phyloP scores from a whole-genome alignment of 805 yeast species.

The Cyberlindnera lachancei region DNA sequence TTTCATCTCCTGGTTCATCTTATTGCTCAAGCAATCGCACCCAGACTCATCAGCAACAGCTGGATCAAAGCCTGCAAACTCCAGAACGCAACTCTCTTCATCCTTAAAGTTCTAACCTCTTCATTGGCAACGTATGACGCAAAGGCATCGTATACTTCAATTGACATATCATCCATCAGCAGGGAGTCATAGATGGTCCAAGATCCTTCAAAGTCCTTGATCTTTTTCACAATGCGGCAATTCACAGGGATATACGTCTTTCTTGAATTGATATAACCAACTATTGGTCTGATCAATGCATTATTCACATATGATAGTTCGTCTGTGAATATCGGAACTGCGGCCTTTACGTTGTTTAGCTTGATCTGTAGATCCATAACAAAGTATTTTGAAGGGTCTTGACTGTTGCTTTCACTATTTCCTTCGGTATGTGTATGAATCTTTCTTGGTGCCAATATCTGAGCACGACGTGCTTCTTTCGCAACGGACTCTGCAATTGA shows the following conservation, averaged over 20 bases:
- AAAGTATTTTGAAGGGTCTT: constrained; percentile 45
- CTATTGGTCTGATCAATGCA: constrained; percentile 90
- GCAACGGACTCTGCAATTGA: constrained; percentile 40
- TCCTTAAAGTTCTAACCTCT: constrained; percentile 59
- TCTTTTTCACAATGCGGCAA: constrained; percentile 71
- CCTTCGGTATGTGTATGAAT: constrained; percentile 15
- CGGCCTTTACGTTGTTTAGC: constrained; percentile 80
- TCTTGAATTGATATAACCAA: constrained; percentile 86
- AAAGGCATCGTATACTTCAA: constrained; percentile 85
- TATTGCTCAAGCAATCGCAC: constrained; percentile 60
- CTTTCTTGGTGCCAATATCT: constrained; percentile 14
- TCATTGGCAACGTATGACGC: constrained; percentile 87
- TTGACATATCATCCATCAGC: constrained; percentile 84
- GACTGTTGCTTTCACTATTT: neutral
- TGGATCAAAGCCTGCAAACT: constrained; percentile 79
- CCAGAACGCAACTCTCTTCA: constrained; percentile 90
- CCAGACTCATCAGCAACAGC: constrained; percentile 72
- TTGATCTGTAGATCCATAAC: constrained; percentile 74
- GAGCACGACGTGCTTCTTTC: constrained; percentile 38
- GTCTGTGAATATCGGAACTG: constrained; percentile 79
- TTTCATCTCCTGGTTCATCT: no score
- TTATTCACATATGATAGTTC: constrained; percentile 87
- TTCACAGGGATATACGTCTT: constrained; percentile 84
- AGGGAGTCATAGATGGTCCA: constrained; percentile 94
- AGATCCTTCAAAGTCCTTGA: constrained; percentile 85